Evolutionary conservation across 192 early-diverging fungal genomes (phyloP), one percentile per base, ranked within the genome.

Genomic region (Chytriomyces confervae): DNA sequence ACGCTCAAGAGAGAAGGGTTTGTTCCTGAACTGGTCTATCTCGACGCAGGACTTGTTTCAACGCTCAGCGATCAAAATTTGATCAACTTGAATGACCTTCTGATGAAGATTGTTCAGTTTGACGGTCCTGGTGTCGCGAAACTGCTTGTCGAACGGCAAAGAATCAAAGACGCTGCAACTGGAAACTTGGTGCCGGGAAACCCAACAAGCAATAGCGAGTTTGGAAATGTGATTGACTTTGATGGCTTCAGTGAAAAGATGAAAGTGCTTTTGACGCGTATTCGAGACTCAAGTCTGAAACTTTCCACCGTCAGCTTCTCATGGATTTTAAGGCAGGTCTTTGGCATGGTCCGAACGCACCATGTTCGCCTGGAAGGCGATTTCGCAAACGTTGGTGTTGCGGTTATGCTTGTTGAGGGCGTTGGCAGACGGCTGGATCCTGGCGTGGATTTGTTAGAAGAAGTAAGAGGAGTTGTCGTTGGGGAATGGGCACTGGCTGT

Each of bases 341-440:
- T 96, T 87, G 72, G 83, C 44, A 94, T 94, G 88, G 96, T 97
- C 5, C 88, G 96, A n/a, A 84, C 84, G 5, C 95, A 99, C 81
- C 95, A 95, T 74, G 96, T 99, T 0, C 91, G 93, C 66, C 86
- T 99, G 66, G 97, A 97, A 78, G 95, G 96, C 0, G 96, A 97
- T 76, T 99, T 98, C 85, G 92, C 94, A 7, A 98, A 97, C 84
- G 91, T 97, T 18, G 91, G 95, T 8, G 91, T 99, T 49, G 91
- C 93, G 7, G 94, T 97, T 70, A 89, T 98, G 84, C 87, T 99
- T 68, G 80, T 99, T 2, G 97, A 99, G 81, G 97, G 97, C 0
- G 94, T 99, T 81, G 97, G 97, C 5, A 80, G 95, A 27, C 89
- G 92, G 60, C 80, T 99, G 65, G 93, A 99, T 81, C 95, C 95